Evolutionary conservation across 2,329 filamentous ascomycete species (phyloP).

Genomic region (Diaporthe helianthi): DNA sequence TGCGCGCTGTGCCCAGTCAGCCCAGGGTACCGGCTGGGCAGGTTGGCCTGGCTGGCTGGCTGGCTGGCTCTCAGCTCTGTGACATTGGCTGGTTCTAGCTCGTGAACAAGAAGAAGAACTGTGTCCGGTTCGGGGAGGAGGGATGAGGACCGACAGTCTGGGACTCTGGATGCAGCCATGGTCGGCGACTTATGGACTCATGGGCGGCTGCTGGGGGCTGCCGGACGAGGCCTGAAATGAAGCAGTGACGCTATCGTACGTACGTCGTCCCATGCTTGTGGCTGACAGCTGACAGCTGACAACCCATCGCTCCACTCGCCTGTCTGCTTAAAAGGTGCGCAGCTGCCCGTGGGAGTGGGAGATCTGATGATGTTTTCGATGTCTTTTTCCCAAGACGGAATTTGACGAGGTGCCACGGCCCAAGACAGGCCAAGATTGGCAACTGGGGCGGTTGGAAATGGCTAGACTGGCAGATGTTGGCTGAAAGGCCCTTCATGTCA

Average conservation of each 20-base stretch:
- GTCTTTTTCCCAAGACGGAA: slow-evolving; percentile 2
- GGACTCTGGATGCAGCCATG: background rate
- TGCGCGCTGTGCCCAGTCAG: background rate
- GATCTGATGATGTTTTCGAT: slow-evolving; percentile 4
- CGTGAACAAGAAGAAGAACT: slow-evolving; percentile 8
- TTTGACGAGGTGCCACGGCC: background rate
- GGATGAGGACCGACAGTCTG: slow-evolving; percentile 13
- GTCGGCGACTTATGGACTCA: background rate
- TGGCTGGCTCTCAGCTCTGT: too few species aligned
- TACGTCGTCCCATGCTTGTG: slow-evolving; percentile 16
- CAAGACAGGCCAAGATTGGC: slow-evolving; percentile 20
- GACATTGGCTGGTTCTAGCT: background rate
- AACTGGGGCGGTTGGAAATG: slow-evolving; percentile 11
- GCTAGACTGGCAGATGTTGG: slow-evolving; percentile 13
- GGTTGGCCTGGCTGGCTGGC: too few species aligned
- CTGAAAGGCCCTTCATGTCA: background rate
- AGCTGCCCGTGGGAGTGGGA: slow-evolving; percentile 4
- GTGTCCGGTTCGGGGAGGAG: slow-evolving; percentile 18
- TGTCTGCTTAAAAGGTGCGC: background rate
- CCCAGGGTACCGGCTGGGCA: too few species aligned
- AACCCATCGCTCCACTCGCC: slow-evolving; percentile 5
- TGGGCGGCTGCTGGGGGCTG: background rate
- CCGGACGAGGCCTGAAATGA: background rate
- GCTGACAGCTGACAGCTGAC: slow-evolving; percentile 15
- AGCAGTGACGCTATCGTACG: background rate